Evolutionary conservation across 2,329 filamentous ascomycete genomes (phyloP).

Genomic region (Cladophialophora yegresii): DNA sequence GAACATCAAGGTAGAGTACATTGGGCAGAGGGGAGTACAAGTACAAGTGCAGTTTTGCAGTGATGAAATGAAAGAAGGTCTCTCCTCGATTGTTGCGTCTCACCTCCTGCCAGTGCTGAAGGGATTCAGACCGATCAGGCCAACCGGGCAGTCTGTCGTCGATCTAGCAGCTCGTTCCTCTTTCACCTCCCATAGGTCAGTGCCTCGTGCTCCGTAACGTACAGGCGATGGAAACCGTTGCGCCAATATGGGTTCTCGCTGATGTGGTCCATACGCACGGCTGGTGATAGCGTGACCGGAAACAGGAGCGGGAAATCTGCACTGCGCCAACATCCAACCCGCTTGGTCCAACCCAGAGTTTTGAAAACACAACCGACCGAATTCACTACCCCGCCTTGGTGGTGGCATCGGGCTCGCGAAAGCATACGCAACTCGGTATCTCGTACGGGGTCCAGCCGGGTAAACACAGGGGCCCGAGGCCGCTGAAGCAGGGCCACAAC

Average conservation of each 20-base stretch:
- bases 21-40: background rate
- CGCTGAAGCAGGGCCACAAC: background rate
- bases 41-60: background rate
- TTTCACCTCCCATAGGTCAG: no score
- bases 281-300: background rate
- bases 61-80: background rate
- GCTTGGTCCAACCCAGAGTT: conserved; percentile 1
- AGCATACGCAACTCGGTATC: background rate
- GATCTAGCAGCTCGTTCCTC: background rate
- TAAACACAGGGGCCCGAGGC: background rate
- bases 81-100: background rate
- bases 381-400: background rate
- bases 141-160: background rate
- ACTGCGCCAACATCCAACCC: conserved; percentile 11
- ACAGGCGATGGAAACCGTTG: no score
- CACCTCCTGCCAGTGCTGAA: background rate
- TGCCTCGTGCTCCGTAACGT: no score
- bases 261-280: background rate
- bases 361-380: background rate
- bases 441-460: background rate
- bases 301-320: conserved; percentile 2
- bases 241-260: background rate
- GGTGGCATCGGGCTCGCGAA: background rate
- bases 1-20: background rate
- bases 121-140: background rate